These are phyloP conservation scores for Pseudogymnoascus sp. DNA, from an alignment of 2,329 filamentous ascomycete species.

Conservation along the genomic window DNA sequence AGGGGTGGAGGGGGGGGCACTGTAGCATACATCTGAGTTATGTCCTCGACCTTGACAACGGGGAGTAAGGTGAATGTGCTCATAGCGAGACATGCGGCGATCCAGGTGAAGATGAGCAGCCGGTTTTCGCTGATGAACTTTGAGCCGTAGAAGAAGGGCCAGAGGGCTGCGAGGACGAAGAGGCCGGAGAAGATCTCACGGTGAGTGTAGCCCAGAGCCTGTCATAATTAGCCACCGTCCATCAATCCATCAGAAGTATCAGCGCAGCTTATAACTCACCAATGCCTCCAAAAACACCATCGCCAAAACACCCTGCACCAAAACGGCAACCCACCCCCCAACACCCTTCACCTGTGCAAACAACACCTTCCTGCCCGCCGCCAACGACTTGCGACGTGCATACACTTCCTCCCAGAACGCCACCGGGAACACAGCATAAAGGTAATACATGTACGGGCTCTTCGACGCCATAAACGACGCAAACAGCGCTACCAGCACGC, in stretches of 20 bases:
- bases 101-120: constrained; percentile 61
- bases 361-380: constrained; percentile 56
- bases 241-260: not conserved
- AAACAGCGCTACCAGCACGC: constrained; percentile 65
- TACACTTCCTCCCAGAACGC: constrained; percentile 96
- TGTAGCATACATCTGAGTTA: constrained; percentile 58
- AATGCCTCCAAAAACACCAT: constrained; percentile 70
- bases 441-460: constrained; percentile 78
- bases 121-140: constrained; percentile 61
- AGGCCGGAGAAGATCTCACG: constrained; percentile 77
- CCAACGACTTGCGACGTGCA: constrained; percentile 61
- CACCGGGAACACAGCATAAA: constrained; percentile 84
- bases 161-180: constrained; percentile 67
- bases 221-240: constrained; percentile 13
- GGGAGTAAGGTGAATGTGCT: constrained; percentile 83
- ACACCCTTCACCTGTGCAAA: constrained; percentile 59
- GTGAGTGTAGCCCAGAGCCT: constrained; percentile 89
- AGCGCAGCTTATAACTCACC: constrained; percentile 36
- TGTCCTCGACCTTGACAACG: constrained; percentile 74
- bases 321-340: constrained; percentile 47
- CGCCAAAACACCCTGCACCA: constrained; percentile 57
- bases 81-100: constrained; percentile 69
- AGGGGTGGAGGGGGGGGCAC: not conserved
- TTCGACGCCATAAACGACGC: constrained; percentile 71
- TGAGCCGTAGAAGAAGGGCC: constrained; percentile 67